These are phyloP conservation scores for Piromyces sp. DNA, from an alignment of 192 early-diverging fungal genomes.

Conservation along the genomic window DNA sequence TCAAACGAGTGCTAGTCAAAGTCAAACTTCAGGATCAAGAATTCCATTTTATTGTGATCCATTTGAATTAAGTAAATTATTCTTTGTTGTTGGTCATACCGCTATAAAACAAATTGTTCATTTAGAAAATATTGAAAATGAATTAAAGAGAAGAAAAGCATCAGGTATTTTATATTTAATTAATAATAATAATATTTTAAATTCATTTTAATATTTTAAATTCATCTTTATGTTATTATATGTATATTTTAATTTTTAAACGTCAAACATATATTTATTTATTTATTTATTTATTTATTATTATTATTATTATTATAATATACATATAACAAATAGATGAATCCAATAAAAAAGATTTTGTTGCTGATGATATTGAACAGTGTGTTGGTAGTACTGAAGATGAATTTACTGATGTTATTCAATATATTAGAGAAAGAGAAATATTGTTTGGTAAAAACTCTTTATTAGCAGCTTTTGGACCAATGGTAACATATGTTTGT, in stretches of 20 bases:
- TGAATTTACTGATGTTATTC: slow-evolving; percentile 80
- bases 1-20: not conserved
- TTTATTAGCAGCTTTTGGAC: slow-evolving; percentile 62
- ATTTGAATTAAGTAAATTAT: slow-evolving; percentile 65
- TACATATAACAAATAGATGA: no score
- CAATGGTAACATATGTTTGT: slow-evolving; percentile 67
- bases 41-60: slow-evolving; percentile 21
- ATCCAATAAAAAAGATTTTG: slow-evolving; percentile 12
- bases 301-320: no score
- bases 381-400: slow-evolving; percentile 86
- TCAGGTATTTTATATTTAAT: slow-evolving; percentile 12
- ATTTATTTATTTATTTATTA: not conserved
- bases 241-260: no score
- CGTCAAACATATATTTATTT: not conserved
- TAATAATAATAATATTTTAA: no score
- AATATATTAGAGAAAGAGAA: slow-evolving; percentile 76
- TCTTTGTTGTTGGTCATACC: slow-evolving; percentile 87
- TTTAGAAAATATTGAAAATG: slow-evolving; percentile 81
- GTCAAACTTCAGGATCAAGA: not conserved
- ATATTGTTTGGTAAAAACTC: slow-evolving; percentile 63
- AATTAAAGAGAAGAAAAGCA: slow-evolving; percentile 71
- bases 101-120: slow-evolving; percentile 93
- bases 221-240: no score
- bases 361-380: slow-evolving; percentile 79
- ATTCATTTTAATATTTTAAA: no score